Conservation (phyloP, 345 rosid species). For the Populus deltoides region DNA sequence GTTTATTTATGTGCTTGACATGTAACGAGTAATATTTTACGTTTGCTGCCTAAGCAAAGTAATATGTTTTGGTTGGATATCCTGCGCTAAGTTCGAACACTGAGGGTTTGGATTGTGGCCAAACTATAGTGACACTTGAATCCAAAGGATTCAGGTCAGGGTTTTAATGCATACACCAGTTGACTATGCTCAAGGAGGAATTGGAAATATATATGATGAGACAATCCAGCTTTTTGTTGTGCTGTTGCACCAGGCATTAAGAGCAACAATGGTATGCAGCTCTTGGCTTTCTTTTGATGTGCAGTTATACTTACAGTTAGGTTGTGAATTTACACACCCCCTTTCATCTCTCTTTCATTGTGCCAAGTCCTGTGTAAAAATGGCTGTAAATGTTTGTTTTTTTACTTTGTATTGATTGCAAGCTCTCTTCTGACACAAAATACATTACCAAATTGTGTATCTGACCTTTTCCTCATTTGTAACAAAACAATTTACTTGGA, state of each 20-base stretch:
- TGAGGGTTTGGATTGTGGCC: conserved; percentile 6
- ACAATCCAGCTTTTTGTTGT: conserved; percentile 6
- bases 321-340: conserved; percentile 2
- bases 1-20: conserved; percentile 58
- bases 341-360: conserved; percentile 5
- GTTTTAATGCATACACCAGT: conserved; percentile 6
- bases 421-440: conserved; percentile 20
- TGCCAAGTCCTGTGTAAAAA: conserved; percentile 25
- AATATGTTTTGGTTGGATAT: conserved; percentile 3
- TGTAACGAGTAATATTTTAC: conserved; percentile 37
- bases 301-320: background rate
- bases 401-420: conserved; percentile 5
- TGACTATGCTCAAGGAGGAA: conserved; percentile 9
- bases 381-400: conserved; percentile 29
- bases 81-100: background rate
- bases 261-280: conserved; percentile 14
- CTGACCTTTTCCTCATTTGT: background rate
- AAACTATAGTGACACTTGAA: background rate
- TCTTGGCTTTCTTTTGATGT: conserved; percentile 11
- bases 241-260: background rate
- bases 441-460: conserved; percentile 20
- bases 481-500: background rate
- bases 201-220: conserved; percentile 4
- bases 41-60: background rate
- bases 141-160: conserved; percentile 19